Evolutionary conservation across 768 basidiomycete genomes (phyloP).

Genomic region (Harrya chromipes): DNA sequence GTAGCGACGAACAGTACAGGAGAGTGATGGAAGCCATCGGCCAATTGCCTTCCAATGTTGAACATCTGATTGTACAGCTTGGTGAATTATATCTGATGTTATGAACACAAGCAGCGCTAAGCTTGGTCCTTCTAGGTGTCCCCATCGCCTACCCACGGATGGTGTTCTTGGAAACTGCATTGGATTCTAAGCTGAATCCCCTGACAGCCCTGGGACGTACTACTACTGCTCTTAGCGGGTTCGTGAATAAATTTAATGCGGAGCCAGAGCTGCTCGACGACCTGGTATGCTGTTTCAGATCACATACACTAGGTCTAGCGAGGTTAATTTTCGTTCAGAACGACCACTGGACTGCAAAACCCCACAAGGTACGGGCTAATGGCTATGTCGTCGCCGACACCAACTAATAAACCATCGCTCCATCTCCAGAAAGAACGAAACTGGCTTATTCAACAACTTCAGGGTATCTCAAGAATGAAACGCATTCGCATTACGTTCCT

Average conservation of each 20-base stretch:
- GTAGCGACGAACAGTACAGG: constrained; percentile 68
- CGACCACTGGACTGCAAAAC: constrained; percentile 87
- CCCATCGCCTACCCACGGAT: constrained; percentile 92
- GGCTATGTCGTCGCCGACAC: not conserved
- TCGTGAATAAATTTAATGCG: constrained; percentile 89
- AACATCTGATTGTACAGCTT: constrained; percentile 82
- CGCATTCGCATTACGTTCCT: constrained; percentile 78
- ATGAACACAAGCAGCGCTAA: not conserved
- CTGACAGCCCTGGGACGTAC: constrained; percentile 68
- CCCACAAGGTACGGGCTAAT: constrained; percentile 57
- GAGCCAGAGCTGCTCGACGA: constrained; percentile 94
- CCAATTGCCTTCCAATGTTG: constrained; percentile 58
- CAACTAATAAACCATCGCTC: not conserved
- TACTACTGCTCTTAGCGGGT: constrained; percentile 69
- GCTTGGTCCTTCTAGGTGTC: constrained; percentile 44
- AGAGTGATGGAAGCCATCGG: constrained; percentile 65
- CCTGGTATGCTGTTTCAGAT: constrained; percentile 46
- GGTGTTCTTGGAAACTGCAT: constrained; percentile 78
- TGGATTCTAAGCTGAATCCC: constrained; percentile 85
- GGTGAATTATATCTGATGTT: constrained; percentile 40
- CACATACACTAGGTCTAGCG: constrained; percentile 23
- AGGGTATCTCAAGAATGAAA: constrained; percentile 61
- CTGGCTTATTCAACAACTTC: constrained; percentile 77
- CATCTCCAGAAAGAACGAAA: constrained; percentile 79
- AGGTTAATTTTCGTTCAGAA: constrained; percentile 65